Evolutionary conservation across 2,329 filamentous ascomycete species (phyloP).

Genomic region (Fusarium sp.): DNA sequence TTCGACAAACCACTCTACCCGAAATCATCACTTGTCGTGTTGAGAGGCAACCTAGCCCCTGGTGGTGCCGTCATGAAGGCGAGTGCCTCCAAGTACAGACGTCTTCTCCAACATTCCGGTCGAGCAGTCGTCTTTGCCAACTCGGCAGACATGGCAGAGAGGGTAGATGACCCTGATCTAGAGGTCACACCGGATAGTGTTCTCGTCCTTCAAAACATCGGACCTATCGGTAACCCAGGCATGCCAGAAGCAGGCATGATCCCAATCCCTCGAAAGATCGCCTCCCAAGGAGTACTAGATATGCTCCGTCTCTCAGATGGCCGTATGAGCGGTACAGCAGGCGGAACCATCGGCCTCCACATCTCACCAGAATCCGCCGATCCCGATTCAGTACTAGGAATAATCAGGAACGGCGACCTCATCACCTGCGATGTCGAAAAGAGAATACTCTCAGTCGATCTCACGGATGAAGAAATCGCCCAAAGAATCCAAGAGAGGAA

Average conservation of each 20-base stretch:
- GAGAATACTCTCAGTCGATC: constrained; percentile 66
- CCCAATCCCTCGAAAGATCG: constrained; percentile 78
- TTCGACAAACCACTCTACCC: constrained; percentile 74
- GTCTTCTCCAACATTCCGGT: constrained; percentile 57
- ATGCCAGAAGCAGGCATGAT: constrained; percentile 86
- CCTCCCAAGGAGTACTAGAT: constrained; percentile 78
- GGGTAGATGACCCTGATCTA: constrained; percentile 67
- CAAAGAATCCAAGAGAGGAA: constrained; percentile 71
- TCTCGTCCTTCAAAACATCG: constrained; percentile 87
- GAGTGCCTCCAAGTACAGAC: constrained; percentile 82
- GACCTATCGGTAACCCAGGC: constrained; percentile 88
- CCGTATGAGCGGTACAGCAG: constrained; percentile 84
- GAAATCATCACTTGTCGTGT: constrained; percentile 82
- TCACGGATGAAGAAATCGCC: constrained; percentile 76
- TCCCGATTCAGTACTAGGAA: constrained; percentile 80
- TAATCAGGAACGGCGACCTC: constrained; percentile 80
- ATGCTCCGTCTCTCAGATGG: constrained; percentile 89
- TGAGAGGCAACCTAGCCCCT: constrained; percentile 85
- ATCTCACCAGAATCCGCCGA: constrained; percentile 85
- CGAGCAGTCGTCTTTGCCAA: constrained; percentile 74
- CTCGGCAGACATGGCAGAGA: constrained; percentile 78
- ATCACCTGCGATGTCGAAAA: constrained; percentile 82
- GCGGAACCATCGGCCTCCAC: constrained; percentile 91
- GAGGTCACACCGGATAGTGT: constrained; percentile 71
- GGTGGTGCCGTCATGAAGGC: constrained; percentile 90